phyloP scores from a whole-genome alignment of 2,329 filamentous ascomycete species.

The Ceratocystis cacaofunesta region DNA sequence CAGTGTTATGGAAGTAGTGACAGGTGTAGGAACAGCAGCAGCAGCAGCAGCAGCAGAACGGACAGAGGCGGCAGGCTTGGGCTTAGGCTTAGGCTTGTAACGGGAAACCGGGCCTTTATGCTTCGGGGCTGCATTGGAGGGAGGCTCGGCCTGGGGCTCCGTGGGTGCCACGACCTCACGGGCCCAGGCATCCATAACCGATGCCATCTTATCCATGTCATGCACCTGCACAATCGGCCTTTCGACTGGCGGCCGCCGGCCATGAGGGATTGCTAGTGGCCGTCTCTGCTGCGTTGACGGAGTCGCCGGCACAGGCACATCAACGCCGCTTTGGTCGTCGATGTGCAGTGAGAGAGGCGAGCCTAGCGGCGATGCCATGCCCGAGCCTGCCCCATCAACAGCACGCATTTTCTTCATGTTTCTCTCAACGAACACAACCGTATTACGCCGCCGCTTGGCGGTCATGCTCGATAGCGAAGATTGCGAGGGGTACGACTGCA shows the following conservation, averaged over 20 bases:
- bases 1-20: conserved; percentile 7
- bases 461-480: conserved; percentile 4
- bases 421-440: conserved; percentile 43
- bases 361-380: not conserved
- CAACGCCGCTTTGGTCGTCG: conserved; percentile 7
- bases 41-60: conserved; percentile 4
- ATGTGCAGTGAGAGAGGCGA: not conserved
- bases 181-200: conserved; percentile 44
- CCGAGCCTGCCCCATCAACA: not conserved
- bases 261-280: conserved; percentile 16
- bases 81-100: conserved; percentile 26
- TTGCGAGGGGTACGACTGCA: conserved; percentile 10
- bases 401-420: conserved; percentile 27
- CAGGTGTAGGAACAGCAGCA: conserved; percentile 11
- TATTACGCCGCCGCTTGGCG: conserved; percentile 13
- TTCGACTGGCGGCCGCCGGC: conserved; percentile 25
- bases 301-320: conserved; percentile 13
- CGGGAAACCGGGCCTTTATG: conserved; percentile 41
- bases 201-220: conserved; percentile 36
- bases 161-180: conserved; percentile 30
- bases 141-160: conserved; percentile 18
- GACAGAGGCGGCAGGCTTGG: conserved; percentile 3
- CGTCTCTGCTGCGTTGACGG: conserved; percentile 14
- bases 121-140: conserved; percentile 30
- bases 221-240: conserved; percentile 24